phyloP scores from a whole-genome alignment of 345 rosid genomes.

The Stellera chamaejasme region DNA sequence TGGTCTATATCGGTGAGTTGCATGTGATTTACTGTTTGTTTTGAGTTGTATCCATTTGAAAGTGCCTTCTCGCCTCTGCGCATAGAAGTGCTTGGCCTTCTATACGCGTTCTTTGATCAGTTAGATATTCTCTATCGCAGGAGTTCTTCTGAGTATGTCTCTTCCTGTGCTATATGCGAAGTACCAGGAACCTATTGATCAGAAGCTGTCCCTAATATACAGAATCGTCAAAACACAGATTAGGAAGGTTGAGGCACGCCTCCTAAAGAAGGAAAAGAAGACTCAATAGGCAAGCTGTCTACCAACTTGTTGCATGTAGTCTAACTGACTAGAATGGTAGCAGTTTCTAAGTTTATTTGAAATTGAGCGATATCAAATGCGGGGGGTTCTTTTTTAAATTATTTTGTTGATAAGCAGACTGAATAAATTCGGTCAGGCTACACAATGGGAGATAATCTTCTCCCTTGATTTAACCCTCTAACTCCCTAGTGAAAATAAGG shows the following conservation, averaged over 20 bases:
- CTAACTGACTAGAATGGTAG: neutral
- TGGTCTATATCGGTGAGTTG: conserved; percentile 70
- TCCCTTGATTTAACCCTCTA: too few relatives aligned
- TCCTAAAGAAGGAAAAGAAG: conserved; percentile 66
- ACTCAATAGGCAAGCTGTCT: conserved; percentile 47
- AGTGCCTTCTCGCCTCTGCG: neutral
- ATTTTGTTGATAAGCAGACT: too few relatives aligned
- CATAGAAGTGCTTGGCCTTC: neutral
- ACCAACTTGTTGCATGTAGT: neutral
- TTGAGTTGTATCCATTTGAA: neutral
- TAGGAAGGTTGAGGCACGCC: conserved; percentile 43
- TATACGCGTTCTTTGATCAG: conserved; percentile 1
- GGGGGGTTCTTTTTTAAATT: too few relatives aligned
- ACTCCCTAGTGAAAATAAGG: too few relatives aligned
- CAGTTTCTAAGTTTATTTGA: neutral
- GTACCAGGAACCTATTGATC: conserved; percentile 62
- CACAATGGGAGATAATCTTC: too few relatives aligned
- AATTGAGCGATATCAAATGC: too few relatives aligned
- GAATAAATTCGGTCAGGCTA: too few relatives aligned
- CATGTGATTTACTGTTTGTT: neutral
- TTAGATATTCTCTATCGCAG: conserved; percentile 25
- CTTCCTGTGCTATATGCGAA: conserved; percentile 65
- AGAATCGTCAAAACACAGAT: conserved; percentile 43
- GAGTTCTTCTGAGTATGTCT: conserved; percentile 59
- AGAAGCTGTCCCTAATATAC: conserved; percentile 38